These are phyloP conservation scores for Ogataea haglerorum DNA, from an alignment of 805 yeast species.

Conservation along the genomic window DNA sequence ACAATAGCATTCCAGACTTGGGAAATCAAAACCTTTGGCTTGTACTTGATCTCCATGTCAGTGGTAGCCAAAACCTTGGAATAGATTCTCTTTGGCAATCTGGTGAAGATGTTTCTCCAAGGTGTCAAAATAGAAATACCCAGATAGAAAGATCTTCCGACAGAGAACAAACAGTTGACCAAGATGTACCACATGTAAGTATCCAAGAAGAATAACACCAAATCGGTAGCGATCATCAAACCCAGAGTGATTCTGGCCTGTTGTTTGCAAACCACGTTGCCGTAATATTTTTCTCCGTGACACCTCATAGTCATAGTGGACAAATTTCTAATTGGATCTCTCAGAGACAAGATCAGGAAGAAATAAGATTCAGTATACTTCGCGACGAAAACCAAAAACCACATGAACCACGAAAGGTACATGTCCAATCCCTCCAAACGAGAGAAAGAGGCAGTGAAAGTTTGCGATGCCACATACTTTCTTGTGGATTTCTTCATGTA, in stretches of 20 bases:
- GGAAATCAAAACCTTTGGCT: constrained; percentile 95
- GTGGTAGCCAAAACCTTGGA: constrained; percentile 96
- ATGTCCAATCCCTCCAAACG: constrained; percentile 81
- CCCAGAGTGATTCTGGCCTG: constrained; percentile 90
- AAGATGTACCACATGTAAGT: constrained; percentile 98
- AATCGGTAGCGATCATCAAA: constrained; percentile 88
- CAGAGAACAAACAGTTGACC: constrained; percentile 90
- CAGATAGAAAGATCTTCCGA: constrained; percentile 95
- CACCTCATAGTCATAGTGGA: constrained; percentile 89
- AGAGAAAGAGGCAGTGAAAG: constrained; percentile 90
- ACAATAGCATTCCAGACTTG: constrained; percentile 99
- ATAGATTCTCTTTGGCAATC: constrained; percentile 98
- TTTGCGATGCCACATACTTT: constrained; percentile 87
- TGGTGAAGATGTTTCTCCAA: constrained; percentile 97
- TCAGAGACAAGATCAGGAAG: constrained; percentile 81
- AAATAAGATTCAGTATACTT: constrained; percentile 88
- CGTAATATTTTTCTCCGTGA: constrained; percentile 92
- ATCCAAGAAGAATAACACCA: constrained; percentile 96
- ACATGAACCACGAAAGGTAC: constrained; percentile 93
- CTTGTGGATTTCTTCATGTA: constrained; percentile 85
- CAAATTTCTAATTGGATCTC: constrained; percentile 92
- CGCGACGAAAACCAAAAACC: constrained; percentile 87
- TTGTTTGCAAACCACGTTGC: constrained; percentile 66
- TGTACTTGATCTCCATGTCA: constrained; percentile 98
- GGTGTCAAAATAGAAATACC: constrained; percentile 99